Conservation (phyloP, 192 early-diverging fungal species). For the Funneliformis mosseae region DNA sequence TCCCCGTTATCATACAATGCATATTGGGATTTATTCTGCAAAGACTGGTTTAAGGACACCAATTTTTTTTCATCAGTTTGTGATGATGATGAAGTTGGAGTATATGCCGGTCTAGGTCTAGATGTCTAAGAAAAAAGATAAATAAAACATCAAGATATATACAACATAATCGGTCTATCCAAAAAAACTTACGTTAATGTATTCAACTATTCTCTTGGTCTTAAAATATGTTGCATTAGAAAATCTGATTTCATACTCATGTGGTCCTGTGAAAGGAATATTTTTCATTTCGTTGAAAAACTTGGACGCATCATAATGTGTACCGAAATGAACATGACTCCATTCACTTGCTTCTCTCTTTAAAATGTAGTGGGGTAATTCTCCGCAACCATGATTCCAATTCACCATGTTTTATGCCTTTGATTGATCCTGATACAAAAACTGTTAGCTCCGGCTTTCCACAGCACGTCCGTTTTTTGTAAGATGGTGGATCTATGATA, state of each 20-base stretch:
- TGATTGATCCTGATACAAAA: too few relatives aligned
- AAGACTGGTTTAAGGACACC: neutral
- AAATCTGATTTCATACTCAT: conserved; percentile 19
- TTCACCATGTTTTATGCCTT: too few relatives aligned
- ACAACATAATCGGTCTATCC: conserved; percentile 9
- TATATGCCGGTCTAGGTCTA: too few relatives aligned
- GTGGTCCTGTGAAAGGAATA: conserved; percentile 6
- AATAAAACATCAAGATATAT: neutral
- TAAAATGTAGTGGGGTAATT: neutral
- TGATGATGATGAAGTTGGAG: too few relatives aligned
- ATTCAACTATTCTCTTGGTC: conserved; percentile 1
- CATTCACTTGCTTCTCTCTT: conserved; percentile 1
- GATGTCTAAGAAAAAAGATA: neutral
- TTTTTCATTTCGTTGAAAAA: conserved; percentile 29
- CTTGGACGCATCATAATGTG: conserved; percentile 9
- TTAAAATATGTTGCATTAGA: conserved; percentile 3
- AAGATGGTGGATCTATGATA: too few relatives aligned
- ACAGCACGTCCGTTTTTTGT: too few relatives aligned
- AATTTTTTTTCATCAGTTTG: conserved; percentile 10
- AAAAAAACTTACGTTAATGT: neutral
- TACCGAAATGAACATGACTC: conserved; percentile 21
- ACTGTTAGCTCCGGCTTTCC: too few relatives aligned
- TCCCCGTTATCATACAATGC: neutral
- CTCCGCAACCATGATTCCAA: neutral
- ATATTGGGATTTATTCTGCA: conserved; percentile 6